These are phyloP conservation scores for Komagataella phaffii DNA, from an alignment of 805 yeast species.

Conservation along the genomic window DNA sequence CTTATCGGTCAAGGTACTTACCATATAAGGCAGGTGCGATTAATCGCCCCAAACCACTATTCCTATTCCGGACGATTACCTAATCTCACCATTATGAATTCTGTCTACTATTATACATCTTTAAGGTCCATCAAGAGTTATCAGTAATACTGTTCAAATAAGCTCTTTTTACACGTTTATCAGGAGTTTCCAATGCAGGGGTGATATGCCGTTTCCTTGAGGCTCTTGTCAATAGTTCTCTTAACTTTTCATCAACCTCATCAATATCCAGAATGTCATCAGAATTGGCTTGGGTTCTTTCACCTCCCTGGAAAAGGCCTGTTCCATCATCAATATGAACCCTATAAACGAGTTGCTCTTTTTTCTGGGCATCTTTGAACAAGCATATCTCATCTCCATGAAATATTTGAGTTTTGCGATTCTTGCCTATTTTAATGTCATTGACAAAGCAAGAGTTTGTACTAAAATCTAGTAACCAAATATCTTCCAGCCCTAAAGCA, in stretches of 20 bases:
- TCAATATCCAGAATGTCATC: conserved; percentile 2
- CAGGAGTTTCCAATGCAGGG: neutral
- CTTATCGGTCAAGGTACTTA: neutral
- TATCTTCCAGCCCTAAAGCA: conserved; percentile 55
- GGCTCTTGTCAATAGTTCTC: conserved; percentile 6
- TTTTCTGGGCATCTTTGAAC: conserved; percentile 43
- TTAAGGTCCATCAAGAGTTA: conserved; percentile 3
- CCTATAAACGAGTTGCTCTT: conserved; percentile 38
- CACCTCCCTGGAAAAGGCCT: conserved; percentile 46
- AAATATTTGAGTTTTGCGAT: conserved; percentile 44
- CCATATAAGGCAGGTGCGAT: neutral
- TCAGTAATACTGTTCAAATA: neutral
- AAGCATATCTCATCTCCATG: conserved; percentile 56
- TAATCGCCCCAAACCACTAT: neutral
- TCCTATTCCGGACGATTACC: neutral
- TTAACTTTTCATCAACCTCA: conserved; percentile 1
- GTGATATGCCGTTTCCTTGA: conserved; percentile 9
- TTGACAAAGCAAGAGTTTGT: conserved; percentile 73
- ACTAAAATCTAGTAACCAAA: conserved; percentile 72
- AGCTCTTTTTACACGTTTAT: neutral
- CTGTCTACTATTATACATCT: neutral
- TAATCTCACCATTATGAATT: neutral
- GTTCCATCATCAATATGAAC: conserved; percentile 45
- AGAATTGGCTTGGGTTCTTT: conserved; percentile 3
- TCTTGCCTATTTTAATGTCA: conserved; percentile 41